These are phyloP conservation scores for Fusarium subtropicale DNA, from an alignment of 2,329 filamentous ascomycete species.

Conservation along the genomic window DNA sequence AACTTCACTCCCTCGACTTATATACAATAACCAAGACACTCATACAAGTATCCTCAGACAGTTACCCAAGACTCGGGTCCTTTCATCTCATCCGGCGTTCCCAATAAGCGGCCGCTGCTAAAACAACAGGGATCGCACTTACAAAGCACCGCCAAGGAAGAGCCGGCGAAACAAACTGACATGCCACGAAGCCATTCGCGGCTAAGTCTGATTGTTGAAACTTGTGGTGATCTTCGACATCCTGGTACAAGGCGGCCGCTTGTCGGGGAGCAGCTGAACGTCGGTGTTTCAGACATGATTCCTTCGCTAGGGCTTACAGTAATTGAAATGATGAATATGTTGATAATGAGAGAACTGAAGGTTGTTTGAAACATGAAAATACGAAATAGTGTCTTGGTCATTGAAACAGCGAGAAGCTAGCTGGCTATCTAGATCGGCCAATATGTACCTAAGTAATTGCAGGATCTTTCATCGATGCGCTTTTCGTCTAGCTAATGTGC, in stretches of 20 bases:
- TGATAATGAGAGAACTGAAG: constrained; percentile 7
- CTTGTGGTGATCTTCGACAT: constrained; percentile 29
- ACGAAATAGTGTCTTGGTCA: background rate
- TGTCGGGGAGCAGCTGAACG: constrained; percentile 9
- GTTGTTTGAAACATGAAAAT: background rate
- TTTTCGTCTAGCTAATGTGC: background rate
- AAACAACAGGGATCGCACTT: constrained; percentile 18
- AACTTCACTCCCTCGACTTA: background rate
- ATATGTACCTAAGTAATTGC: background rate
- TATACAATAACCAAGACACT: background rate
- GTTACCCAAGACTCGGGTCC: constrained; percentile 13
- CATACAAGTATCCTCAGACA: background rate
- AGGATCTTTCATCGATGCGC: constrained; percentile 2
- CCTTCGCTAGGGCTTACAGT: background rate
- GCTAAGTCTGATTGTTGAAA: background rate
- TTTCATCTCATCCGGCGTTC: constrained; percentile 40
- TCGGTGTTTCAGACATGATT: constrained; percentile 16
- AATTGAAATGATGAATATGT: background rate
- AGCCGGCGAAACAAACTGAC: constrained; percentile 36
- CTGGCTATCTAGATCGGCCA: background rate
- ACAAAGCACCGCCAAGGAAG: background rate
- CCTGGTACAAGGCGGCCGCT: constrained; percentile 30
- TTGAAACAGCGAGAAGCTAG: constrained; percentile 8
- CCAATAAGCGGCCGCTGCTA: constrained; percentile 37
- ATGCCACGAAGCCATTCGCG: constrained; percentile 15